These are phyloP conservation scores for Cenchrus purpureus DNA, from an alignment of 176 grass and related monocot species.

Conservation along the genomic window DNA sequence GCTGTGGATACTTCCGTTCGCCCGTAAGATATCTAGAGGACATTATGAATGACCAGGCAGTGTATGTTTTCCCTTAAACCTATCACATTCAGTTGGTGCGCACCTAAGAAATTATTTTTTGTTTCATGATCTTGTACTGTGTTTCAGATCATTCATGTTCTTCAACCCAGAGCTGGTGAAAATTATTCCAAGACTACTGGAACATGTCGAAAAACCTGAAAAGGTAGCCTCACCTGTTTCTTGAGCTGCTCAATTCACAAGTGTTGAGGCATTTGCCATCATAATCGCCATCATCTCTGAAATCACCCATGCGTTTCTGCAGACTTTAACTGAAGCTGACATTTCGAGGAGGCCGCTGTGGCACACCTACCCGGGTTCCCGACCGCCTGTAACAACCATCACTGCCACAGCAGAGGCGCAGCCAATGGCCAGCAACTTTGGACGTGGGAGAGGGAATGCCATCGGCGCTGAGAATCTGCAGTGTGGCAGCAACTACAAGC, in stretches of 20 bases:
- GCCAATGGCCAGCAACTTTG: not conserved
- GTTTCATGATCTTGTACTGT: not conserved
- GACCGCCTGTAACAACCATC: not conserved
- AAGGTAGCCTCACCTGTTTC: conserved; percentile 16
- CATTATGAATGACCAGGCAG: conserved; percentile 31
- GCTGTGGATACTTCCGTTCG: not conserved
- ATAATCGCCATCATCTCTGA: not conserved
- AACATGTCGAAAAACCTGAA: conserved; percentile 29
- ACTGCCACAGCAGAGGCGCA: not conserved
- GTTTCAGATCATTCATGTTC: conserved; percentile 44
- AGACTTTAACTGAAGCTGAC: conserved; percentile 41
- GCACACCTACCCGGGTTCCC: conserved; percentile 36
- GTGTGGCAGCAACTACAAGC: not conserved
- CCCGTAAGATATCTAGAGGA: conserved; percentile 33
- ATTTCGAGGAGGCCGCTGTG: conserved; percentile 25
- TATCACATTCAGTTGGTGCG: not conserved
- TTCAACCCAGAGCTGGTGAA: conserved; percentile 36
- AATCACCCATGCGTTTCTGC: not conserved
- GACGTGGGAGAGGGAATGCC: not conserved
- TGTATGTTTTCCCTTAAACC: conserved; percentile 18
- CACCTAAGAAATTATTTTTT: not conserved
- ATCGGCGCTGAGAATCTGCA: not conserved
- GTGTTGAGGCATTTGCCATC: not conserved
- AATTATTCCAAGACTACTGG: conserved; percentile 27
- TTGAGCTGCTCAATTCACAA: not conserved